Evolutionary conservation across 2,329 filamentous ascomycete genomes (phyloP).

Genomic region (Microsporum canis): DNA sequence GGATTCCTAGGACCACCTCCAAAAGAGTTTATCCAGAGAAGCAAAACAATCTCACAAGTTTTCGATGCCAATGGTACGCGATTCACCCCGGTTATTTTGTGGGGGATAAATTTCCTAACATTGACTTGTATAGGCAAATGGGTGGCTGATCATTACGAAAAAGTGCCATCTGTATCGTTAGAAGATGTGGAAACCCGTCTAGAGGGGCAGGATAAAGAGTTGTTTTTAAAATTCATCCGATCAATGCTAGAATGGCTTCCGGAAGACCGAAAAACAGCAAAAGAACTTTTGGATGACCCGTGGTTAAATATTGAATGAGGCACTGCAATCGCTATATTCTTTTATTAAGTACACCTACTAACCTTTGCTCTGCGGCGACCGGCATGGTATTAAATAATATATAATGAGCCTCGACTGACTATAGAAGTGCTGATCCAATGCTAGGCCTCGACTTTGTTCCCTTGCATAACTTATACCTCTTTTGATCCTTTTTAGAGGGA

Average conservation of each 20-base stretch:
- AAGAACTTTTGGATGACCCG: not conserved
- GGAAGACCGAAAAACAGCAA: not conserved
- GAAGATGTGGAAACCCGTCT: not conserved
- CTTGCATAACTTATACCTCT: not conserved
- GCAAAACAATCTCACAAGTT: conserved; percentile 1
- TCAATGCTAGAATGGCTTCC: not conserved
- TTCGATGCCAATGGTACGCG: conserved; percentile 7
- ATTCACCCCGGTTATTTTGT: not conserved
- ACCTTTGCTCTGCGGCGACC: no score
- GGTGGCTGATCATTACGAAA: not conserved
- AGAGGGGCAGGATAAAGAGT: not conserved
- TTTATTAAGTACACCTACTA: no score
- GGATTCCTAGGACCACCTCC: conserved; percentile 4
- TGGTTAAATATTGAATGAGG: not conserved
- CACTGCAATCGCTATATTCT: no score
- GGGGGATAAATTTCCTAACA: not conserved
- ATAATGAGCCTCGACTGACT: not conserved
- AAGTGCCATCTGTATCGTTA: not conserved
- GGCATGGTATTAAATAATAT: no score
- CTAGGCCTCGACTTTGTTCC: not conserved
- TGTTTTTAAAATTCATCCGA: not conserved
- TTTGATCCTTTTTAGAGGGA: not conserved
- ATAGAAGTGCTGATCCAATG: not conserved
- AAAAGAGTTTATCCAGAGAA: conserved; percentile 4
- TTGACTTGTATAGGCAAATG: not conserved